Evolutionary conservation across 768 basidiomycete genomes (phyloP).

Genomic region (Leccinum obscurum): DNA sequence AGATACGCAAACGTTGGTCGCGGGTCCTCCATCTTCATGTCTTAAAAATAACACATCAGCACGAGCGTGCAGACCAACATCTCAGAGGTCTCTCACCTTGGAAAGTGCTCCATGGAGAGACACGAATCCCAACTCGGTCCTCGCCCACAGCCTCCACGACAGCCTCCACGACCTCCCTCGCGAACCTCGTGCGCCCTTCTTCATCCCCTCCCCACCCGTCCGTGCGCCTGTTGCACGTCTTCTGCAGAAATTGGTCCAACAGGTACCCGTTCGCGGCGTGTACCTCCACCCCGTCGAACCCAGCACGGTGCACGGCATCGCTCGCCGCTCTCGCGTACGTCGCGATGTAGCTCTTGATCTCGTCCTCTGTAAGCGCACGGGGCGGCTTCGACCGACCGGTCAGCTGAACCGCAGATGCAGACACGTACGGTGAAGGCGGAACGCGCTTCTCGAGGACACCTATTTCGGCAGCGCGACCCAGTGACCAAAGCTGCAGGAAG

Average conservation of each 20-base stretch:
- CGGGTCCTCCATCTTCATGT: slow-evolving; percentile 1
- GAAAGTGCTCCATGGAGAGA: not conserved
- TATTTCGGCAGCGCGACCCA: not conserved
- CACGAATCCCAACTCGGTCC: not conserved
- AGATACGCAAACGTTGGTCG: not conserved
- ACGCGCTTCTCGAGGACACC: not conserved
- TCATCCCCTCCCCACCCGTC: not conserved
- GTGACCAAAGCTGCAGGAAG: not conserved
- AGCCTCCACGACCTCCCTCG: not conserved
- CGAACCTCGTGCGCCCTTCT: not conserved
- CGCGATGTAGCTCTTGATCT: not conserved
- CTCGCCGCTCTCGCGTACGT: not conserved
- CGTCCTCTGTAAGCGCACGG: not conserved
- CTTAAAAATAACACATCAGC: not conserved
- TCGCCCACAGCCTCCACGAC: not conserved
- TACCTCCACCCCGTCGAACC: not conserved
- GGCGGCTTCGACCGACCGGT: not conserved
- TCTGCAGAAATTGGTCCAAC: not conserved
- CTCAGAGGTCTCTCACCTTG: not conserved
- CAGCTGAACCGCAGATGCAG: not conserved
- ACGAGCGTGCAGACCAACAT: not conserved
- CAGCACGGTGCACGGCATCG: not conserved
- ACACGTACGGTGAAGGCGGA: not conserved
- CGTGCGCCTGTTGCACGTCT: not conserved
- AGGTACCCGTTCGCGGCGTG: not conserved